Evolutionary conservation across 225 moss, liverwort and hornwort genomes (phyloP).

Genomic region (Physcomitrium patens): DNA sequence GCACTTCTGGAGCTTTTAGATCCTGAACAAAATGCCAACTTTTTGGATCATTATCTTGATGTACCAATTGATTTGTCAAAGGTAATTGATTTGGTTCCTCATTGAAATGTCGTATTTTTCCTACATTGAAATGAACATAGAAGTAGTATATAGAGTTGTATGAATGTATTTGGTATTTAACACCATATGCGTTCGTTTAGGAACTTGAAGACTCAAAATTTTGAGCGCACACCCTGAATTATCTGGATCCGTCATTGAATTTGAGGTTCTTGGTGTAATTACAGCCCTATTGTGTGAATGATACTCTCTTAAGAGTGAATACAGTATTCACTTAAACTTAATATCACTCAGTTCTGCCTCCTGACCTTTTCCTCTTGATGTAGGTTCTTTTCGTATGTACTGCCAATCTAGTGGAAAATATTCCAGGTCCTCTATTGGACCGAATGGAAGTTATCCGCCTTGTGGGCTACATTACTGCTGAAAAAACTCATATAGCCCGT

Average conservation of each 20-base stretch:
- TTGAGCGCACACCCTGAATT: too few relatives aligned
- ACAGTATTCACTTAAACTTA: slow-evolving; percentile 40
- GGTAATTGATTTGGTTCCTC: slow-evolving; percentile 61
- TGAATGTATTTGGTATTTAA: too few relatives aligned
- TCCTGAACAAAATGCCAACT: slow-evolving; percentile 99
- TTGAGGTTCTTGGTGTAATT: too few relatives aligned
- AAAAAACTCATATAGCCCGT: slow-evolving; percentile 64
- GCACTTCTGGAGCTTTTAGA: slow-evolving; percentile 95
- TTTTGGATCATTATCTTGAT: slow-evolving; percentile 92
- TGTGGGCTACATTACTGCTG: slow-evolving; percentile 94
- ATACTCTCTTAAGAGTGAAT: too few relatives aligned
- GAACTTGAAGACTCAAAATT: too few relatives aligned
- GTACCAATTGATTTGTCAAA: slow-evolving; percentile 97
- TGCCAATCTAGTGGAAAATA: slow-evolving; percentile 93
- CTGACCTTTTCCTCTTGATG: slow-evolving; percentile 22
- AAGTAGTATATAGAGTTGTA: too few relatives aligned
- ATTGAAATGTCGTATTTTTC: slow-evolving; percentile 55
- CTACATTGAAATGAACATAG: neutral
- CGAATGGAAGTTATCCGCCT: slow-evolving; percentile 99
- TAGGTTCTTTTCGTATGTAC: slow-evolving; percentile 87
- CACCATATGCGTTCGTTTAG: too few relatives aligned
- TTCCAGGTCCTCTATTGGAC: slow-evolving; percentile 88
- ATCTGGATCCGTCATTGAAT: too few relatives aligned
- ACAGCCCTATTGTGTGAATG: too few relatives aligned
- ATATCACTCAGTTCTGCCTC: slow-evolving; percentile 40